A percentile compares a stretch with the other conserved stretches of the same genome.
These are phyloP conservation scores for Aspergillus affinis DNA, from an alignment of 495 filamentous ascomycete genomes.

Conservation along the genomic window DNA sequence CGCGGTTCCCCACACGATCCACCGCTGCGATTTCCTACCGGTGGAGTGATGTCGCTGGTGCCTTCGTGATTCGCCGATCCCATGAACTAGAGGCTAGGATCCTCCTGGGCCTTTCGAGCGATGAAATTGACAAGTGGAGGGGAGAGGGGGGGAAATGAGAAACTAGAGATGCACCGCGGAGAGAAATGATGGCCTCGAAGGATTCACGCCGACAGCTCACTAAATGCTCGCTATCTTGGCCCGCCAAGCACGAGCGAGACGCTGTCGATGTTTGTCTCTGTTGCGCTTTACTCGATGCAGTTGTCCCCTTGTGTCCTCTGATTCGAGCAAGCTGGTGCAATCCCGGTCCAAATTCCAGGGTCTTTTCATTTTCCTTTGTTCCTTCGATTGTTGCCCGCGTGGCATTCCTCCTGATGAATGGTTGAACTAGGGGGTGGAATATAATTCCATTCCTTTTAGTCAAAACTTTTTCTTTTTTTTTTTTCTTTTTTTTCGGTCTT, in stretches of 20 bases:
- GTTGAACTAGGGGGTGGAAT: neutral
- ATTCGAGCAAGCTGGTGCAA: slow-evolving; percentile 5
- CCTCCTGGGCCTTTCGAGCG: slow-evolving; percentile 9
- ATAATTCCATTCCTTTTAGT: neutral
- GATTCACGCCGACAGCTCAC: slow-evolving; percentile 14
- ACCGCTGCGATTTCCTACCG: slow-evolving; percentile 7
- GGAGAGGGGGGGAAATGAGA: neutral
- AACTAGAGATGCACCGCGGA: slow-evolving; percentile 4
- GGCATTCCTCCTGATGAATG: neutral
- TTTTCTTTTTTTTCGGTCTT: neutral
- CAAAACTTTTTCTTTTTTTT: too few species aligned
- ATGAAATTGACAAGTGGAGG: slow-evolving; percentile 1
- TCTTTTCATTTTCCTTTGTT: neutral
- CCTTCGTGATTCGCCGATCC: slow-evolving; percentile 7
- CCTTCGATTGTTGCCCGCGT: too few species aligned
- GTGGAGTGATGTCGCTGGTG: slow-evolving; percentile 3
- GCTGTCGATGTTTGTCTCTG: neutral
- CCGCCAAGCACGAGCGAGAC: slow-evolving; percentile 5
- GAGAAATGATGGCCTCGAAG: slow-evolving; percentile 5
- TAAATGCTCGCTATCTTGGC: slow-evolving; percentile 14
- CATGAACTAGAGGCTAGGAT: slow-evolving; percentile 9
- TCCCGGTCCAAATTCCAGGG: neutral
- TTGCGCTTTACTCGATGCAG: slow-evolving; percentile 7
- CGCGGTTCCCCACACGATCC: slow-evolving; percentile 9
- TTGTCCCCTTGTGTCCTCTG: slow-evolving; percentile 12